Evolutionary conservation across 768 basidiomycete species (phyloP), one percentile per base, ranked within the genome.

Genomic region (Lentinula boryana): DNA sequence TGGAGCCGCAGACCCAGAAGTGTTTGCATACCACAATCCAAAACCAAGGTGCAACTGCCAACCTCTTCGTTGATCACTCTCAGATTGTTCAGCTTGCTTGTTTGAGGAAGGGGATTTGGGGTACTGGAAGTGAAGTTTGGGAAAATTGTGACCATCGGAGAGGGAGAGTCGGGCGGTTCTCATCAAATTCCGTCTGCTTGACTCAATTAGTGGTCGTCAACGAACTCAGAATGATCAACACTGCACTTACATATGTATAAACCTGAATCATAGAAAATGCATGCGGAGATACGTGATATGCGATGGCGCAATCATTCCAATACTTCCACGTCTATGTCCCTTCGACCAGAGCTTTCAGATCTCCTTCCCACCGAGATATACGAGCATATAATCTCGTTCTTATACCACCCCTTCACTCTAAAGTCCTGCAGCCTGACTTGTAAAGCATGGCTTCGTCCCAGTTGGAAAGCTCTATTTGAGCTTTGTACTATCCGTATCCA

Each of bases 1-100:
- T 63, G 76, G 78, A 63, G 77, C 75, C 5, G 78, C 79, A 8
- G 79, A 78, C 62, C 75, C 75, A 1, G 73, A 75, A 67, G 76
- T 77, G 6, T 80, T 77, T 60, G 68, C 77, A 15, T 77, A 77
- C 66, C 74, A 80, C 68, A 74, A 74, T 78, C 56, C 75, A 79
- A 64, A 78, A 76, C 65, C 74, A 74, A 64, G 77, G 75, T 21
- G 72, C 74, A 10, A 73, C 74, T 50, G 72, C 75, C 27, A 78
- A 80, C 62, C 60, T 77, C 57, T 79, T 79, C 65, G 69, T 78
- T 57, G 78, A 79, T 63, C 78, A 78, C 56, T 75, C 75, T 51
- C 78, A 78, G 59, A 73, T 75, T 56, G 75, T 80, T 44, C 77
- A 80, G 65, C 69, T 78, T 55, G 74, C 76, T 6, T 79, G 77